Percentiles rank a stretch among this genome's conserved stretches.
Conservation (phyloP, 1,284 basidiomycete genomes). For the Athelia sp. region DNA sequence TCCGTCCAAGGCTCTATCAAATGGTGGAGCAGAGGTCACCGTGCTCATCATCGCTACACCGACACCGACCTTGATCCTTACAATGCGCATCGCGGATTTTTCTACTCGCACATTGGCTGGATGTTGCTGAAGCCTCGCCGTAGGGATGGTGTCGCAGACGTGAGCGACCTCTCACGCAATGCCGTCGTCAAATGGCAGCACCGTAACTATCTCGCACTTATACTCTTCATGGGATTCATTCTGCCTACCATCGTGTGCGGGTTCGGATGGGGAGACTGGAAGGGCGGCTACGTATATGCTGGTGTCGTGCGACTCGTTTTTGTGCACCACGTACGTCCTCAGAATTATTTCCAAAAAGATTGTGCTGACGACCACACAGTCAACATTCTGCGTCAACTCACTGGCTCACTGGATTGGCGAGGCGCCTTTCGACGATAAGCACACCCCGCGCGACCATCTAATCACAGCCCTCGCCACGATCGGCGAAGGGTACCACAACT, state of each 20-base stretch:
- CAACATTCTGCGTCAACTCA: slow-evolving; percentile 94
- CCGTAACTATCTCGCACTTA: slow-evolving; percentile 68
- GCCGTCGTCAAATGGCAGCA: slow-evolving; percentile 86
- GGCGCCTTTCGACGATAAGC: slow-evolving; percentile 91
- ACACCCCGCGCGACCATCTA: slow-evolving; percentile 86
- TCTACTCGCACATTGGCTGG: slow-evolving; percentile 87
- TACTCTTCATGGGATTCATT: slow-evolving; percentile 70
- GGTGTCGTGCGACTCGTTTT: slow-evolving; percentile 78
- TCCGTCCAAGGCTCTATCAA: slow-evolving; percentile 89
- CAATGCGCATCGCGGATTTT: slow-evolving; percentile 81
- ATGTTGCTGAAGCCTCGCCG: slow-evolving; percentile 88
- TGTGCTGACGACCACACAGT: no score
- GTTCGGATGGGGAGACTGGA: slow-evolving; percentile 79
- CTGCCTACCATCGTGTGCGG: slow-evolving; percentile 78
- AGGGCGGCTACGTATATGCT: slow-evolving; percentile 83
- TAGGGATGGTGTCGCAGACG: slow-evolving; percentile 84
- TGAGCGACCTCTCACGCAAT: slow-evolving; percentile 79
- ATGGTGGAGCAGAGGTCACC: slow-evolving; percentile 95
- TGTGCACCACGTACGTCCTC: slow-evolving; percentile 77
- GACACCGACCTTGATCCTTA: slow-evolving; percentile 96
- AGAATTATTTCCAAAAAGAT: background rate
- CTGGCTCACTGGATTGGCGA: slow-evolving; percentile 94
- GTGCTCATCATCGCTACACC: slow-evolving; percentile 92
- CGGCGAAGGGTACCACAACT: slow-evolving; percentile 96
- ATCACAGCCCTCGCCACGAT: slow-evolving; percentile 85